A percentile compares a stretch with the other conserved stretches of the same genome.
Conservation (phyloP, 2,329 filamentous ascomycete genomes). For the Nigrospora osmanthi region DNA sequence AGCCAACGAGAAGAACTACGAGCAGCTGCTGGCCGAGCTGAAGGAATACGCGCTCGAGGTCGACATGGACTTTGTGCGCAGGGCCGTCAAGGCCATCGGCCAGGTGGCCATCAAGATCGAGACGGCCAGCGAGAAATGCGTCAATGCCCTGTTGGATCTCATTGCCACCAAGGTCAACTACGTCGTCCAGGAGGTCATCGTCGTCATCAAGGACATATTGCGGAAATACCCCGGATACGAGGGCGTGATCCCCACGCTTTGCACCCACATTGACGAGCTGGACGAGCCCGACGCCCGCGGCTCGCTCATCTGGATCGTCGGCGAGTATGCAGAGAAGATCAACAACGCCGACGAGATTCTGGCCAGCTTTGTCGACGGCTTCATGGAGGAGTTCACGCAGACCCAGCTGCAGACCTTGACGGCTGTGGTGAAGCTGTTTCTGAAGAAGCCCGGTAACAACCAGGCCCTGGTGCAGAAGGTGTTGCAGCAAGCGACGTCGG, state of each 20-base stretch:
- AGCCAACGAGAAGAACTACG: conserved; percentile 93
- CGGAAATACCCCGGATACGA: conserved; percentile 97
- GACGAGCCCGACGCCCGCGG: conserved; percentile 90
- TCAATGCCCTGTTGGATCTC: conserved; percentile 85
- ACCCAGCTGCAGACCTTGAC: conserved; percentile 98
- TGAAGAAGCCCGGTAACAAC: conserved; percentile 91
- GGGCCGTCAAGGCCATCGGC: conserved; percentile 91
- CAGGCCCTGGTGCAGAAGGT: conserved; percentile 92
- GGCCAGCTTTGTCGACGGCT: conserved; percentile 82
- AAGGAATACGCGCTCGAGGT: conserved; percentile 98
- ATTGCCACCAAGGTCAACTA: conserved; percentile 99
- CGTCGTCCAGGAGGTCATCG: conserved; percentile 93
- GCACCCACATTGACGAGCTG: conserved; percentile 92
- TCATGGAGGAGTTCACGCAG: conserved; percentile 96
- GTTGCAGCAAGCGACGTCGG: conserved; percentile 81
- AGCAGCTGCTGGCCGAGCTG: conserved; percentile 86
- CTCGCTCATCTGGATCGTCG: conserved; percentile 96
- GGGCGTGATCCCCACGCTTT: conserved; percentile 92
- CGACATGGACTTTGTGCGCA: conserved; percentile 96
- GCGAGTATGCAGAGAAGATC: conserved; percentile 98
- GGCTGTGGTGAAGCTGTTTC: conserved; percentile 91
- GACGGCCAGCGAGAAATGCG: conserved; percentile 87
- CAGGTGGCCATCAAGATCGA: conserved; percentile 99
- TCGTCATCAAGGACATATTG: conserved; percentile 99
- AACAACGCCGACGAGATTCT: conserved; percentile 96